phyloP scores from a whole-genome alignment of 2,329 filamentous ascomycete species.

The Stachybotrys elegans region DNA sequence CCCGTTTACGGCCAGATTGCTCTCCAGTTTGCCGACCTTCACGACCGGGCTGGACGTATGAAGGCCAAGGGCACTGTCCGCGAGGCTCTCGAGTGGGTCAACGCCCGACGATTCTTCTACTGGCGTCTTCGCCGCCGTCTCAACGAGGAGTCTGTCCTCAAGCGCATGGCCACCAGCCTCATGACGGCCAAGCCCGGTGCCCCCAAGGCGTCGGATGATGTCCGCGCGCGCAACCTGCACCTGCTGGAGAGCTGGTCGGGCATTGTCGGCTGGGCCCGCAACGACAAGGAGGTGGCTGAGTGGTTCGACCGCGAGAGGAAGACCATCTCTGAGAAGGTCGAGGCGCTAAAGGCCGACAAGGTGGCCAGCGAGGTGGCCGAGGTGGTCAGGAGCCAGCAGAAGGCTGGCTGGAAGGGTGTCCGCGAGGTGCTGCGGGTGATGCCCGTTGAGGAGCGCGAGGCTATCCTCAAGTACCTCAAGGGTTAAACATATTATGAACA shows the following conservation, averaged over 20 bases:
- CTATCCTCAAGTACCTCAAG: slow-evolving; percentile 60
- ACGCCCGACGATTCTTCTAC: slow-evolving; percentile 97
- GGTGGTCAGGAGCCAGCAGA: slow-evolving; percentile 42
- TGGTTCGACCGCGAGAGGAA: slow-evolving; percentile 98
- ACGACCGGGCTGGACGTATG: slow-evolving; percentile 97
- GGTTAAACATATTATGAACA: slow-evolving; percentile 25
- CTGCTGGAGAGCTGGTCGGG: slow-evolving; percentile 80
- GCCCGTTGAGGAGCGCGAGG: slow-evolving; percentile 82
- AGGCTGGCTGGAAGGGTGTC: slow-evolving; percentile 78
- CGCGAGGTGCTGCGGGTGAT: slow-evolving; percentile 81
- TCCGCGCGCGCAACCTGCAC: slow-evolving; percentile 63
- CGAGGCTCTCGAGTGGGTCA: slow-evolving; percentile 75
- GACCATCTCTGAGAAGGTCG: slow-evolving; percentile 76
- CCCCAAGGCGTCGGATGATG: slow-evolving; percentile 39
- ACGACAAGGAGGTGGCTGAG: slow-evolving; percentile 77
- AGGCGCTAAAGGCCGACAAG: slow-evolving; percentile 72
- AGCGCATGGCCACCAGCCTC: slow-evolving; percentile 63
- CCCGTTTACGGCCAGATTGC: slow-evolving; percentile 94
- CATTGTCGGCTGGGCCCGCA: slow-evolving; percentile 68
- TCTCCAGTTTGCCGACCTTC: slow-evolving; percentile 94
- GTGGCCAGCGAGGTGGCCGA: slow-evolving; percentile 43
- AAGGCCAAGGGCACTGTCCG: slow-evolving; percentile 95
- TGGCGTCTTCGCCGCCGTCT: slow-evolving; percentile 96
- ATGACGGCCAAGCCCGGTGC: slow-evolving; percentile 22
- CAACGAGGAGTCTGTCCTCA: slow-evolving; percentile 95